Evolutionary conservation across 2,329 filamentous ascomycete genomes (phyloP).

Genomic region (Fusarium mundagurra): DNA sequence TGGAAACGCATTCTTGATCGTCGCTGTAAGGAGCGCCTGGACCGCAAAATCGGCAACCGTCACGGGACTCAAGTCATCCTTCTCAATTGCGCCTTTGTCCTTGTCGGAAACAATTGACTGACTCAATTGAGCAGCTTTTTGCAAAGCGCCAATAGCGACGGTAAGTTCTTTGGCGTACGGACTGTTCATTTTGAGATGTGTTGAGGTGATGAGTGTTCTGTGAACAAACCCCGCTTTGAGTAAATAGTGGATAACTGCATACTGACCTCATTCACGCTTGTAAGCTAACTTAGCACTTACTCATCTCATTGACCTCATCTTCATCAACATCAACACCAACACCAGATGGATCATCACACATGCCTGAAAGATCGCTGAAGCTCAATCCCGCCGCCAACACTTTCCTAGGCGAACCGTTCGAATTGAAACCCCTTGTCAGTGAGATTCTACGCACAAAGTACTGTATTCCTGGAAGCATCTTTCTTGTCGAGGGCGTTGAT

Average conservation of each 20-base stretch:
- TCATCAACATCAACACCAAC: not conserved
- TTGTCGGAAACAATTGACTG: conserved; percentile 57
- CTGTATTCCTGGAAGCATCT: conserved; percentile 59
- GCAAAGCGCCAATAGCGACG: conserved; percentile 55
- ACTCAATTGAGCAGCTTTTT: conserved; percentile 59
- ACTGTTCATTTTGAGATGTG: conserved; percentile 52
- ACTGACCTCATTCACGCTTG: conserved; percentile 15
- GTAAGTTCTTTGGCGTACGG: conserved; percentile 55
- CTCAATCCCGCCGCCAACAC: conserved; percentile 45
- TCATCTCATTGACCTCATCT: not conserved
- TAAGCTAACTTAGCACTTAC: not conserved
- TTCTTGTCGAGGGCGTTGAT: conserved; percentile 61
- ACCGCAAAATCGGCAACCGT: conserved; percentile 69
- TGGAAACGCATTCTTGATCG: conserved; percentile 61
- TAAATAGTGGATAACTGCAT: conserved; percentile 43
- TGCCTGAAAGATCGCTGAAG: conserved; percentile 33
- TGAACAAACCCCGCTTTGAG: conserved; percentile 36
- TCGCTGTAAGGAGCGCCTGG: conserved; percentile 63
- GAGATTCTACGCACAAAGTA: conserved; percentile 60
- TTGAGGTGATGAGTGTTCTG: not conserved
- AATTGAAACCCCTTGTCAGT: conserved; percentile 53
- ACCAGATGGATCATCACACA: conserved; percentile 31
- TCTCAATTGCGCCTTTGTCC: conserved; percentile 62
- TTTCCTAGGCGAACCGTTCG: conserved; percentile 39
- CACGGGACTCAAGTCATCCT: conserved; percentile 66